These are phyloP conservation scores for Podila clonocystis DNA, from an alignment of 192 early-diverging fungal genomes.

Conservation along the genomic window DNA sequence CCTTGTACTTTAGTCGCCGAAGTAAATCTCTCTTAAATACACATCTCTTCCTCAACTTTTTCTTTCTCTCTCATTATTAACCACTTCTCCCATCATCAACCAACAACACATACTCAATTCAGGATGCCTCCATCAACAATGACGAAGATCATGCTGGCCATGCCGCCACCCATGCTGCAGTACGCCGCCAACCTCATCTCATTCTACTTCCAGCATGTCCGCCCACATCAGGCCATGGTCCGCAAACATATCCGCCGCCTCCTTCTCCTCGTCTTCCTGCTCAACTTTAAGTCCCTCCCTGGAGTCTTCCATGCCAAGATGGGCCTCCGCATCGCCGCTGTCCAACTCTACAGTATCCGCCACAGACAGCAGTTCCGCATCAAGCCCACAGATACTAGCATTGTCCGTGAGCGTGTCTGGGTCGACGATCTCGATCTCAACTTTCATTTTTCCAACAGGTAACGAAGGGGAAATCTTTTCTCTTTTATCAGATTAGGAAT, in stretches of 20 bases:
- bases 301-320: conserved; percentile 47
- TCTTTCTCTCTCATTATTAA: background rate
- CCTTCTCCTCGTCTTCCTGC: conserved; percentile 27
- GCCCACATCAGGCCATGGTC: conserved; percentile 36
- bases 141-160: conserved; percentile 41
- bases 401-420: conserved; percentile 49
- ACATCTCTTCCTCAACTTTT: background rate
- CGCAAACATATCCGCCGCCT: conserved; percentile 34
- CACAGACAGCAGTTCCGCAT: conserved; percentile 33
- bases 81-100: background rate
- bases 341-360: conserved; percentile 36
- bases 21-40: no score
- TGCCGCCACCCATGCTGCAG: conserved; percentile 40
- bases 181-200: conserved; percentile 48
- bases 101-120: background rate
- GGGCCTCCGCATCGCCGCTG: conserved; percentile 38
- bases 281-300: conserved; percentile 48
- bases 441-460: conserved; percentile 52
- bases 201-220: conserved; percentile 49
- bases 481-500: background rate
- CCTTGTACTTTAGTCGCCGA: no score
- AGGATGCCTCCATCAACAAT: conserved; percentile 48
- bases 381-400: conserved; percentile 43
- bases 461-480: background rate
- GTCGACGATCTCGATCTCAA: conserved; percentile 45